These are phyloP conservation scores for Colletotrichum coccodes DNA, from an alignment of 2,329 filamentous ascomycete genomes.

Conservation along the genomic window DNA sequence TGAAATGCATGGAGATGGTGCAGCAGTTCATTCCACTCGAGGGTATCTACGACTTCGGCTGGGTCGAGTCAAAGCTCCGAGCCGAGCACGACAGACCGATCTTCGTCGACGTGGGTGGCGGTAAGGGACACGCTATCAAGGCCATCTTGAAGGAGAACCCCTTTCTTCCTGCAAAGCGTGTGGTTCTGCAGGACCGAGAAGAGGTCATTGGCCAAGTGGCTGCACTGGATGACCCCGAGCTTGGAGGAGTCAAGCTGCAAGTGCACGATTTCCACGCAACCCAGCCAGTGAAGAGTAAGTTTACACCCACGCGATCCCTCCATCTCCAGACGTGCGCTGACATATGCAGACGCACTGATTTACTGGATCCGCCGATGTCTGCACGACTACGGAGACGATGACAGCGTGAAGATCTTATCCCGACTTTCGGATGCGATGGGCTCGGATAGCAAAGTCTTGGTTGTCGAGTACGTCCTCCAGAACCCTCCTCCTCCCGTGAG, in stretches of 20 bases:
- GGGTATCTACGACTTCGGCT: constrained; percentile 44
- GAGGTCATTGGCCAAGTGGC: constrained; percentile 30
- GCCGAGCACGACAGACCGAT: constrained; percentile 32
- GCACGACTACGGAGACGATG: constrained; percentile 49
- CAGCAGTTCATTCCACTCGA: constrained; percentile 37
- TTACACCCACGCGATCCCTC: neutral
- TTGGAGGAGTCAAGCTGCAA: neutral
- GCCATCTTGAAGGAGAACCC: constrained; percentile 30
- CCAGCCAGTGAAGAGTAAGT: constrained; percentile 34
- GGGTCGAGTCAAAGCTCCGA: constrained; percentile 34
- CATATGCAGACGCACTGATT: constrained; percentile 42
- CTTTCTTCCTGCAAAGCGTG: constrained; percentile 5
- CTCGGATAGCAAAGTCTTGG: constrained; percentile 43
- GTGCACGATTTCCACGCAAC: constrained; percentile 35
- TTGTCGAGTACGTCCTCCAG: constrained; percentile 43
- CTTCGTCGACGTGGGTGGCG: constrained; percentile 47
- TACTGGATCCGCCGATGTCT: constrained; percentile 49
- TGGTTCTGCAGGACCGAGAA: constrained; percentile 36
- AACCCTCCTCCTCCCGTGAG: constrained; percentile 38
- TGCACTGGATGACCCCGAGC: constrained; percentile 1
- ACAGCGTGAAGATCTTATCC: constrained; percentile 42
- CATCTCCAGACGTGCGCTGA: constrained; percentile 6
- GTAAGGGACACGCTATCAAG: constrained; percentile 40
- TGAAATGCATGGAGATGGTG: constrained; percentile 40
- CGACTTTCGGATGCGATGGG: constrained; percentile 43